Conservation (phyloP, 2,329 filamentous ascomycete genomes). For the Neonectria faginata region DNA sequence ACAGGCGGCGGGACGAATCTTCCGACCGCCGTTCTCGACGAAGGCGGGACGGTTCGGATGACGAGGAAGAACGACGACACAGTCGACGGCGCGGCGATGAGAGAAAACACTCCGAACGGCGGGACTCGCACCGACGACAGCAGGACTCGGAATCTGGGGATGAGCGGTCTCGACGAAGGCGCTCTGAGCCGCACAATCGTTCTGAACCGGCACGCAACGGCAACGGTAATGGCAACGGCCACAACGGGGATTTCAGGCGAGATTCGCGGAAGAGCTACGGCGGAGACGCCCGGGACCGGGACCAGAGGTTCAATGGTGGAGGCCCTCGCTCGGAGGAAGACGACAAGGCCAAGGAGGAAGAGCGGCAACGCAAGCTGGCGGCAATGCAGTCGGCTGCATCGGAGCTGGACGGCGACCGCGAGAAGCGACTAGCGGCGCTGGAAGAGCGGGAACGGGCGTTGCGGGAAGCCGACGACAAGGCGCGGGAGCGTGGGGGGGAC, state of each 20-base stretch:
- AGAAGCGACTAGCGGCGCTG: conserved; percentile 73
- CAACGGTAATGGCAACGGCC: conserved; percentile 8
- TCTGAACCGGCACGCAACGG: conserved; percentile 18
- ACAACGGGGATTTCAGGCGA: conserved; percentile 23
- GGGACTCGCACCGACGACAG: conserved; percentile 34
- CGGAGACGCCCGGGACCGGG: conserved; percentile 41
- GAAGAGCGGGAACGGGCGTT: conserved; percentile 73
- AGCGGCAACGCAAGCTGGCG: conserved; percentile 74
- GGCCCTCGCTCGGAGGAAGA: conserved; percentile 35
- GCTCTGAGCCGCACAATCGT: conserved; percentile 24
- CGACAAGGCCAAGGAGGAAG: conserved; percentile 59
- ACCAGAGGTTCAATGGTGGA: conserved; percentile 37
- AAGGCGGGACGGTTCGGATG: conserved; percentile 37
- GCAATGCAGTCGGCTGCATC: conserved; percentile 79
- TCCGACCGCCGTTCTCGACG: conserved; percentile 40
- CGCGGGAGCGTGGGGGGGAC: conserved; percentile 72
- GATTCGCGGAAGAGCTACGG: conserved; percentile 32
- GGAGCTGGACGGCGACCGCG: conserved; percentile 77
- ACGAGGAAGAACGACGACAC: conserved; percentile 32
- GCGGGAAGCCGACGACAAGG: conserved; percentile 74
- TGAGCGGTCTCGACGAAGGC: conserved; percentile 48
- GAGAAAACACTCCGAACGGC: conserved; percentile 16
- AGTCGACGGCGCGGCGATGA: conserved; percentile 38
- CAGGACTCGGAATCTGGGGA: conserved; percentile 43
- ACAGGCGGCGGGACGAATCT: conserved; percentile 44